A percentile compares a stretch with the other conserved stretches of the same genome.
Conservation (phyloP, 2,329 filamentous ascomycete genomes). For the Cladosporium halotolerans region DNA sequence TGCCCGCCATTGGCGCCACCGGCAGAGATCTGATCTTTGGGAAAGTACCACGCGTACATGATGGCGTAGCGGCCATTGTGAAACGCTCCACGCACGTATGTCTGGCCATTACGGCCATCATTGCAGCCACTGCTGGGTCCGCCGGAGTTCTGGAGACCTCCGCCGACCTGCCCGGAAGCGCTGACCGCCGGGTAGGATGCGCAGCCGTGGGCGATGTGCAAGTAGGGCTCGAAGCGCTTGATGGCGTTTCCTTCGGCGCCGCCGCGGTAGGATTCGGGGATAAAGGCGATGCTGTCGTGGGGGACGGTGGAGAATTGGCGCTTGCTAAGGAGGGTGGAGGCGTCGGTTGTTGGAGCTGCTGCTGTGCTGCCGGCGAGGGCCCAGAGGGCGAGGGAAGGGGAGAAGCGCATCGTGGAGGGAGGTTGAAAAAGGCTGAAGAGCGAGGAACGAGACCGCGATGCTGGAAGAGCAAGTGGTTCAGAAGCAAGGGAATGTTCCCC, state of each 20-base stretch:
- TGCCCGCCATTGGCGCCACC: neutral
- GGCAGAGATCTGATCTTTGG: neutral
- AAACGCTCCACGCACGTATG: neutral
- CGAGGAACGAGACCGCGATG: no score
- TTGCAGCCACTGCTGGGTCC: neutral
- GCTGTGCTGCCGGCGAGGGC: no score
- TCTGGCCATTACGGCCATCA: neutral
- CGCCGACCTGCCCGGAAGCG: neutral
- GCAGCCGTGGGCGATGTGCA: neutral
- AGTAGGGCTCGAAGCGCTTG: neutral
- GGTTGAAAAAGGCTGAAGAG: no score
- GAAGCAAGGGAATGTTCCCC: no score
- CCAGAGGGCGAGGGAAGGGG: no score
- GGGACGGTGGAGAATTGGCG: neutral
- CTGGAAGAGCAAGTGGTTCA: no score
- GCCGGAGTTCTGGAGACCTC: neutral
- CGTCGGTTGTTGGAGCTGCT: no score
- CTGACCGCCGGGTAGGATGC: neutral
- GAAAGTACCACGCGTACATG: constrained; percentile 5
- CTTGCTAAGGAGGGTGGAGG: no score
- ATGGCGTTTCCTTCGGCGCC: neutral
- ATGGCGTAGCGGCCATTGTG: neutral
- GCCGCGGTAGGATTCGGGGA: neutral
- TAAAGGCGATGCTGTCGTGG: neutral
- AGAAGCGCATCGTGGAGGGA: no score